Base-by-base conservation (phyloP, 345 rosid species). In the Excoecaria cochinchinensis region DNA sequence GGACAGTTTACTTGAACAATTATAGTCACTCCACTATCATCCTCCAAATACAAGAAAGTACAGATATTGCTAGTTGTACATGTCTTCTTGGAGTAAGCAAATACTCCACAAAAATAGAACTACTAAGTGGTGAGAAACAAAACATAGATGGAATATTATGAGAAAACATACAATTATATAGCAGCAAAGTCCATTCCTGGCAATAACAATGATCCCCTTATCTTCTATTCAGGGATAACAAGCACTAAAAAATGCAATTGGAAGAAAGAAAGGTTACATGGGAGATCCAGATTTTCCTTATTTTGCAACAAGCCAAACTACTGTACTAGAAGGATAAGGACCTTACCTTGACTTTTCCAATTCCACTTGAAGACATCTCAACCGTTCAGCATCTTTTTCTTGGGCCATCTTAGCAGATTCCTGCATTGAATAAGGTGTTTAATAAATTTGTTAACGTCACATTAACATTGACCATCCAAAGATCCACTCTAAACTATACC, bases 321-420 rank as follows among this genome's bases (percentile, higher is more conserved):
- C 13, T 7, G 25, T 48, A 73, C 69, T 31, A 25, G 19, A 38
- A 36, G 68, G 17, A 40, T 13, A 58, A 70, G 24, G n/a, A 75
- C 47, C 17, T 67, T 81, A 92, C 98, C 94, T 90, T 64, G 89
- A 84, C 85, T 88, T 89, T 31, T 80, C 84, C 82, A 90, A 80
- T 52, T 90, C 95, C 80, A 90, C 98, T 87, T 95, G 98, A 47
- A 91, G 92, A 79, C 80, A 86, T 73, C 89, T 88, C 73, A 88
- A 57, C 42, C 86, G 87, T 68, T 91, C 96, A 71, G 87, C 86
- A 12, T 87, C 82, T 79, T 88, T 90, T 78, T 95, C 98, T 81
- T 91, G 90, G 50, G 87, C 92, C 82, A 83, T 89, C 84, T 87
- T 92, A 77, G 83, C 86, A 71, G 97, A 88, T 77, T 91, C 97